Evolutionary conservation across 2,329 filamentous ascomycete species (phyloP), one percentile per base, ranked within the genome.

Genomic region (Aspergillus proliferans): DNA sequence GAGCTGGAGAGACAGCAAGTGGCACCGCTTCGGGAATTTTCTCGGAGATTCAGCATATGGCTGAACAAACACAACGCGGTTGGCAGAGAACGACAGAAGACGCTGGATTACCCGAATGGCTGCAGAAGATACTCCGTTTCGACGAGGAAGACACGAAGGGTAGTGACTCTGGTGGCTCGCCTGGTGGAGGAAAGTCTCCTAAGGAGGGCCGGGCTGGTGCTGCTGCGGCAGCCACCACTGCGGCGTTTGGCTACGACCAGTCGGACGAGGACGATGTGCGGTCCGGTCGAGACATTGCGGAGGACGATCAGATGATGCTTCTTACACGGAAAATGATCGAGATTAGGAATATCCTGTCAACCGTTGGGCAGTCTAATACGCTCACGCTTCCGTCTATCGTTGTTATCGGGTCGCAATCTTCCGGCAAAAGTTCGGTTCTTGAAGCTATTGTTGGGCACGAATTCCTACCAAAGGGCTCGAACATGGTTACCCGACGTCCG

Each of bases 291-390:
- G 83, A 87, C 62, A 77, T 80, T 44, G 88, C 89, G 15, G 83
- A 84, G 61, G 93, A 98, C 62, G 93, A 98, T 66, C 93, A 98
- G 70, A 98, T 98, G 92, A 98, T 98, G 93, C 79, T 96, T 58
- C 76, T 98, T 63, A 98, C 94, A 2, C 92, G 93, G 74, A 97
- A 97, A 74, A 98, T 98, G 93, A 98, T 98, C 63, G 93, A 98
- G 74, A 97, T 98, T 49, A 80, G 94, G 58, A 91, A 85, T 58
- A 88, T 98, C 49, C 77, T 98, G 21, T 87, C 94, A 63, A 88
- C 85, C 22, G 87, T 98, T 43, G 94, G 91, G 30, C 92, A 98
- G 73, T 94, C 91, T 0, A 89, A 86, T 56, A 83, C 88, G 3
- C 75, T 98, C 54, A 92, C 87, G 1, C 74, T 98, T 19, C 93